Evolutionary conservation across 1,139 yeast genomes (phyloP), one percentile per base, ranked within the genome.

Genomic region (Candida smagusa): DNA sequence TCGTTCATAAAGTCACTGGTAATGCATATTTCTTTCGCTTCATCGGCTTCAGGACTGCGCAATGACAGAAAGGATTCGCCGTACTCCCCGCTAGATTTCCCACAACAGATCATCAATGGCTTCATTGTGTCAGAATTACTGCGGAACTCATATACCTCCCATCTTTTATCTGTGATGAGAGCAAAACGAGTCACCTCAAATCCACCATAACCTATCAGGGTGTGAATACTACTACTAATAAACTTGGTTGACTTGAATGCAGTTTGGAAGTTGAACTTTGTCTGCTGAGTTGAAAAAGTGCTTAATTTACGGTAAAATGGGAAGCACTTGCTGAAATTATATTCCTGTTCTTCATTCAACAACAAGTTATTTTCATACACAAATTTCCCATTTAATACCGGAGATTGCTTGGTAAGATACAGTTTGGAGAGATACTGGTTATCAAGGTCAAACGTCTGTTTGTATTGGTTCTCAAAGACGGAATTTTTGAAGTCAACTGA

Each of bases 221-320:
- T 60, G 28, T 89, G 77, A 4, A 89, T 81, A 31, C 81, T 74
- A n/a, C 84, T 77, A 31, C 79, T 76, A 7, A 79, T 73, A 49
- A 72, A 66, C 9, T 65, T 46, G 63, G 53, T 12, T 33, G 75
- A 61, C 42, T 72, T 66, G 45, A 74, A 61, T 33, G 66, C 52
- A 12, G 52, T 48, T 28, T 48, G 51, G 50, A 56, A 65, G 60
- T 63, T 65, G 37, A 79, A 63, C 40, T 68, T 72, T 26, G 73
- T 56, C 22, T 79, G 78, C 47, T 82, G 90, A 0, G 92, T 82
- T 16, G 75, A 72, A 55, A 74, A 82, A 28, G 81, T 79, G 29
- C 76, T 70, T 36, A 80, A 69, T 52, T 83, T 82, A 40, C 96
- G 68, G 56, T 84, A 86, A 41, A 81, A 77, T 1, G 97, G 97